A percentile compares a stretch with the other conserved stretches of the same genome.
phyloP scores from a whole-genome alignment of 306 rosid genomes.

The Castanospermum australe region DNA sequence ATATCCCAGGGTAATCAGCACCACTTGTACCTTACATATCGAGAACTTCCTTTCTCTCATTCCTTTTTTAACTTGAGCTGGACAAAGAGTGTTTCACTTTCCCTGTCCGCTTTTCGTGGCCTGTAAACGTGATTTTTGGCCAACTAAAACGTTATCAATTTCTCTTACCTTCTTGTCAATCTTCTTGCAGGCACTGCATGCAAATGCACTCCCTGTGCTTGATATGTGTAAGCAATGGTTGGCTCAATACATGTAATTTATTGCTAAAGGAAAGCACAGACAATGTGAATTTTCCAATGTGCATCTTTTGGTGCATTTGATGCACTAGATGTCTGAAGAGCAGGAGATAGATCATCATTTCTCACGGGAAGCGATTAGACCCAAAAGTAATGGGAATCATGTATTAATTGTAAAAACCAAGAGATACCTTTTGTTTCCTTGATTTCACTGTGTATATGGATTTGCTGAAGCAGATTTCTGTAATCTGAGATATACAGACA shows the following conservation, averaged over 20 bases:
- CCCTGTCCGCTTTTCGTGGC: neutral
- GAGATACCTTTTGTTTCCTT: neutral
- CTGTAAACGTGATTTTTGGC: neutral
- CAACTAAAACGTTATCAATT: constrained; percentile 11
- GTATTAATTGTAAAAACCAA: neutral
- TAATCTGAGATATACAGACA: constrained; percentile 25
- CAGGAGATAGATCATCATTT: constrained; percentile 13
- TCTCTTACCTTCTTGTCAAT: constrained; percentile 18
- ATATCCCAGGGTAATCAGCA: constrained; percentile 1
- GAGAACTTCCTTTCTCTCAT: neutral
- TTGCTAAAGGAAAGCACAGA: constrained; percentile 17
- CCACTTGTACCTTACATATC: neutral
- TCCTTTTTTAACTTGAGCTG: neutral
- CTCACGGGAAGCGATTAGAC: constrained; percentile 9
- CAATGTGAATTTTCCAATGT: constrained; percentile 18
- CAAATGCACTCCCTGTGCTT: constrained; percentile 94
- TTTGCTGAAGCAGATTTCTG: constrained; percentile 17
- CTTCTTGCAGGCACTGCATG: constrained; percentile 87
- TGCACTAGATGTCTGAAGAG: constrained; percentile 19
- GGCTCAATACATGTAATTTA: constrained; percentile 84
- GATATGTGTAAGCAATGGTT: constrained; percentile 99
- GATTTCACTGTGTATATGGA: constrained; percentile 19
- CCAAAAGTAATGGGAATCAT: constrained; percentile 7
- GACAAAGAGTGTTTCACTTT: neutral
- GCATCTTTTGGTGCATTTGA: constrained; percentile 3